These are phyloP conservation scores for Cutaneotrichosporon cavernicola DNA, from an alignment of 1,284 basidiomycete species.

Conservation along the genomic window DNA sequence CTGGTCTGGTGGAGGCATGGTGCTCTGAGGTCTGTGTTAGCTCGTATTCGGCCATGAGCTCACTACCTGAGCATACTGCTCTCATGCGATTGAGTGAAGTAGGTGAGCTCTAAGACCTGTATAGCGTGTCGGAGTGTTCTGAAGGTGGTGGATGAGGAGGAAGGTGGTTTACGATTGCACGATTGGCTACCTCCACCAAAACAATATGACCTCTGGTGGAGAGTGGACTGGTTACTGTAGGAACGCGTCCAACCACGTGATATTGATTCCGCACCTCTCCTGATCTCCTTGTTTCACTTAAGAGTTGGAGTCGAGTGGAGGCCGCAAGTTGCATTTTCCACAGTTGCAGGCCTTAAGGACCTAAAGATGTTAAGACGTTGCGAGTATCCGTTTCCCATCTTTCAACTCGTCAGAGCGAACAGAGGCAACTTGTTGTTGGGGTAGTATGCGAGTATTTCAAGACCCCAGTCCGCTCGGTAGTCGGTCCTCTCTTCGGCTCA, in stretches of 20 bases:
- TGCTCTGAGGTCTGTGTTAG: background rate
- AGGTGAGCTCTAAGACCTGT: background rate
- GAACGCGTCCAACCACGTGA: background rate
- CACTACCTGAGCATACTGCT: slow-evolving; percentile 7
- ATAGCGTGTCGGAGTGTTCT: background rate
- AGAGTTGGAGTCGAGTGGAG: background rate
- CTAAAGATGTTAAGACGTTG: too few species aligned
- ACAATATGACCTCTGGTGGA: background rate
- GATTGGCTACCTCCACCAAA: slow-evolving; percentile 1
- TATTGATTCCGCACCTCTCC: background rate
- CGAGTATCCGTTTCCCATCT: too few species aligned
- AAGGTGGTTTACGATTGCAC: background rate
- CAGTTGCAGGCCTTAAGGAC: background rate
- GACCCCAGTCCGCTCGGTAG: background rate
- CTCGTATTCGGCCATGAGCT: background rate
- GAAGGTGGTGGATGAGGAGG: background rate
- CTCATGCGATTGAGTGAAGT: background rate
- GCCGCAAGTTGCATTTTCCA: background rate
- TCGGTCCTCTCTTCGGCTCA: too few species aligned
- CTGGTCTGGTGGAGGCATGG: slow-evolving; percentile 10
- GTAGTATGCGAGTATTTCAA: too few species aligned
- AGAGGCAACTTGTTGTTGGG: background rate
- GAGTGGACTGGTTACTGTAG: too few species aligned
- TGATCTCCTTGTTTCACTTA: background rate
- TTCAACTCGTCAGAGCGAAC: background rate